phyloP scores from a whole-genome alignment of 129 eudicot genomes.

The Arctium minus region DNA sequence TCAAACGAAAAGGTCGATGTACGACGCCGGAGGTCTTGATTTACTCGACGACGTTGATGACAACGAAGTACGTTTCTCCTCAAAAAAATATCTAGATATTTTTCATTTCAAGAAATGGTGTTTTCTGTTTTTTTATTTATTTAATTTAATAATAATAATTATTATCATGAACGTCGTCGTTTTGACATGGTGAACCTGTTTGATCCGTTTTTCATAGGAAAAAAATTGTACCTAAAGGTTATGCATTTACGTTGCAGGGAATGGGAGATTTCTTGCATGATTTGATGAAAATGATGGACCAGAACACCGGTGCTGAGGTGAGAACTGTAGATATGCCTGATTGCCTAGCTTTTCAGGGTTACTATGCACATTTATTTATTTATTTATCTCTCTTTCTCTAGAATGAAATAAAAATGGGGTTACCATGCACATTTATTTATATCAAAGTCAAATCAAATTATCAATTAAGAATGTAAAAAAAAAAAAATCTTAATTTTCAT shows the following conservation, averaged over 20 bases:
- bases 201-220: too few relatives aligned
- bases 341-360: neutral
- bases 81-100: conserved; percentile 44
- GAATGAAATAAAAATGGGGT: neutral
- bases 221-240: neutral
- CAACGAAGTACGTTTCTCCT: conserved; percentile 45
- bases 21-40: conserved; percentile 82
- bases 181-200: neutral
- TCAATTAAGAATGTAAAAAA: too few relatives aligned
- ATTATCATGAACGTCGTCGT: neutral
- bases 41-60: conserved; percentile 62
- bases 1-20: conserved; percentile 63
- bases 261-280: conserved; percentile 89
- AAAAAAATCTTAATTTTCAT: too few relatives aligned
- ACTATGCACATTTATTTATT: neutral
- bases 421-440: neutral
- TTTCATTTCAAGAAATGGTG: neutral
- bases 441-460: too few relatives aligned
- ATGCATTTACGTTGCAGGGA: conserved; percentile 39
- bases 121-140: neutral
- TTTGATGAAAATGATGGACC: conserved; percentile 69
- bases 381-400: neutral
- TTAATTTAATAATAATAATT: neutral
- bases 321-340: neutral
- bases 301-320: conserved; percentile 64